These are phyloP conservation scores for Sistotremastrum suecicum DNA, from an alignment of 768 basidiomycete genomes.

Conservation along the genomic window DNA sequence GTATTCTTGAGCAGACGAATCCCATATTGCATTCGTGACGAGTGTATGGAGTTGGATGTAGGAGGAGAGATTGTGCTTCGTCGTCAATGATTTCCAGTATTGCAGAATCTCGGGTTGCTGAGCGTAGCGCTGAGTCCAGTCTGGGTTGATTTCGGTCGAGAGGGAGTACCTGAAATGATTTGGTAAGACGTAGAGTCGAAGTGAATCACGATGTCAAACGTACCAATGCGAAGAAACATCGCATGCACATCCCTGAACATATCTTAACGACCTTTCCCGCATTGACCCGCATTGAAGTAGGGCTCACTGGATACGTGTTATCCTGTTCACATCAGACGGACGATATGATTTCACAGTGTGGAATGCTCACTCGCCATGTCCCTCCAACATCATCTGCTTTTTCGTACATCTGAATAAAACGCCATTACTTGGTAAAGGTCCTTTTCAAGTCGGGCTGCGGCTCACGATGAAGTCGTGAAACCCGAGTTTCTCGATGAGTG, in stretches of 20 bases:
- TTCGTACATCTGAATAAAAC: constrained; percentile 49
- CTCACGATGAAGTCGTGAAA: constrained; percentile 37
- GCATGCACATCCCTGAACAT: background rate
- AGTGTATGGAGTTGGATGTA: constrained; percentile 19
- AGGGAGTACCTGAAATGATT: constrained; percentile 7
- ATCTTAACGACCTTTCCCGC: no score
- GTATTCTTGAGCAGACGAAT: constrained; percentile 31
- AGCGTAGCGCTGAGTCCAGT: constrained; percentile 34
- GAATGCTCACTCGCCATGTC: constrained; percentile 37
- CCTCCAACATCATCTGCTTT: constrained; percentile 33
- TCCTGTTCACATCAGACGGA: constrained; percentile 19
- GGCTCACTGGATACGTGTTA: constrained; percentile 36
- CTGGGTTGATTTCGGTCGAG: constrained; percentile 39
- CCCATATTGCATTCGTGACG: constrained; percentile 6
- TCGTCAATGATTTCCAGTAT: constrained; percentile 24
- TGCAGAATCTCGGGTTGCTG: constrained; percentile 32
- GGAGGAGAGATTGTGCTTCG: background rate
- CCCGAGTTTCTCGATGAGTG: constrained; percentile 26
- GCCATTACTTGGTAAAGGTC: no score
- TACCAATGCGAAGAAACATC: constrained; percentile 10
- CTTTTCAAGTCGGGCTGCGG: no score
- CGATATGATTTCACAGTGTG: constrained; percentile 15
- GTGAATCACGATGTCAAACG: background rate
- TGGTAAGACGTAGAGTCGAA: background rate
- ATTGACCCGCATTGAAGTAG: background rate